Percentiles rank a stretch among this genome's conserved stretches.
Conservation (phyloP, 257 asterid genomes). For the Nicotiana tabacum region DNA sequence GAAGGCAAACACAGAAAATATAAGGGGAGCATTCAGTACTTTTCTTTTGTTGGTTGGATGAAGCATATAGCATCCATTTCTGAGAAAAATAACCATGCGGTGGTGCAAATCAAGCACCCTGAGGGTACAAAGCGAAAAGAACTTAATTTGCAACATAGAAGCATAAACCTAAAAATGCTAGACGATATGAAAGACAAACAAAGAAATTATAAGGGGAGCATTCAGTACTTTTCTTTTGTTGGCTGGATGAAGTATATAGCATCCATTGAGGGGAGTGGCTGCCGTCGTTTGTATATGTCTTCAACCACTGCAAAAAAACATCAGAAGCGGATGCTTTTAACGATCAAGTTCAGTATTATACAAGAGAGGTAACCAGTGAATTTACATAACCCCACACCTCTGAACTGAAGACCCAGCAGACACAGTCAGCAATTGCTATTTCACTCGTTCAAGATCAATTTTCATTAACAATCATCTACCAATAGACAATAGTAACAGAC, state of each 20-base stretch:
- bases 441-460: constrained; percentile 9
- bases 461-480: background rate
- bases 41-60: constrained; percentile 93
- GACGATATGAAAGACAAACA: background rate
- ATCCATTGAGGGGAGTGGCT: constrained; percentile 94
- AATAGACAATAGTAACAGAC: background rate
- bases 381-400: constrained; percentile 1
- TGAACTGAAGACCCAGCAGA: background rate
- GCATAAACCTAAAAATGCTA: background rate
- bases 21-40: constrained; percentile 40
- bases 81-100: background rate
- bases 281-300: constrained; percentile 94
- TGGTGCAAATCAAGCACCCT: too few species aligned
- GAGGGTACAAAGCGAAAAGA: background rate
- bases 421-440: background rate
- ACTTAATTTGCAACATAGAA: background rate
- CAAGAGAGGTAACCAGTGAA: background rate
- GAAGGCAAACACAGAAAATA: background rate
- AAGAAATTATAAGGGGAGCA: constrained; percentile 8
- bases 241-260: constrained; percentile 97
- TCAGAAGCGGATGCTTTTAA: constrained; percentile 23
- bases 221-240: constrained; percentile 80
- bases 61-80: constrained; percentile 91
- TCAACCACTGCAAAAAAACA: constrained; percentile 83
- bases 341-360: background rate